Conservation (phyloP, 495 filamentous ascomycete species). For the Penicillium silybi region DNA sequence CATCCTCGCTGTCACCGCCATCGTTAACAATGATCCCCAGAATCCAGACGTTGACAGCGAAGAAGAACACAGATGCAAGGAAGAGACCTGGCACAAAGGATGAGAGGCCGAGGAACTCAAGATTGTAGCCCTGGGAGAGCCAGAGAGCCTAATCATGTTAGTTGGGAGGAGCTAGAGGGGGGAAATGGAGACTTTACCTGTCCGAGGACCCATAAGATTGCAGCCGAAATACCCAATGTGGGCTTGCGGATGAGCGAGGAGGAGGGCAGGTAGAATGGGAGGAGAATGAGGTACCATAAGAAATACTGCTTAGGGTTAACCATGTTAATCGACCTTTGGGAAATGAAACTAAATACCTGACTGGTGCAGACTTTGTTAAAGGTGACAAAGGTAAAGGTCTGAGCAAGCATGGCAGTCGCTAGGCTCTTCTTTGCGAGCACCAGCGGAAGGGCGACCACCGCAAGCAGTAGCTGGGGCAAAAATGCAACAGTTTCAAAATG, state of each 20-base stretch:
- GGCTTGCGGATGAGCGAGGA: slow-evolving; percentile 65
- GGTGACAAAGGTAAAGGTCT: slow-evolving; percentile 94
- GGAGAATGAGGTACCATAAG: slow-evolving; percentile 91
- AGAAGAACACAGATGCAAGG: slow-evolving; percentile 70
- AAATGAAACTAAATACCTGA: slow-evolving; percentile 56
- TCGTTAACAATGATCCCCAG: slow-evolving; percentile 75
- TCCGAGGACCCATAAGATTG: slow-evolving; percentile 65
- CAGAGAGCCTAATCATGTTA: slow-evolving; percentile 57
- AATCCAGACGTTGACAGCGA: slow-evolving; percentile 81
- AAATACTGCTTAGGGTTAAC: slow-evolving; percentile 65
- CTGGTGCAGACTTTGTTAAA: slow-evolving; percentile 99
- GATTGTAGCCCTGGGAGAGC: slow-evolving; percentile 82
- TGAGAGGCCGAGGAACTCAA: slow-evolving; percentile 85
- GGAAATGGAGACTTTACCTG: slow-evolving; percentile 44
- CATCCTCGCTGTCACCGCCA: slow-evolving; percentile 34
- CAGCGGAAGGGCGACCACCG: slow-evolving; percentile 71
- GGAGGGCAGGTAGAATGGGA: slow-evolving; percentile 82
- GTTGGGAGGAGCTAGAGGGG: not conserved
- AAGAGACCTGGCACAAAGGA: slow-evolving; percentile 84
- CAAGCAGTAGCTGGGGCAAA: slow-evolving; percentile 77
- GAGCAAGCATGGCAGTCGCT: slow-evolving; percentile 87
- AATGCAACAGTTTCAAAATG: slow-evolving; percentile 80
- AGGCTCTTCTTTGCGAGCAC: slow-evolving; percentile 79
- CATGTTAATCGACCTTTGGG: not conserved
- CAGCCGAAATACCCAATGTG: slow-evolving; percentile 56